phyloP scores from a whole-genome alignment of 257 asterid species.

The Penstemon davidsonii region DNA sequence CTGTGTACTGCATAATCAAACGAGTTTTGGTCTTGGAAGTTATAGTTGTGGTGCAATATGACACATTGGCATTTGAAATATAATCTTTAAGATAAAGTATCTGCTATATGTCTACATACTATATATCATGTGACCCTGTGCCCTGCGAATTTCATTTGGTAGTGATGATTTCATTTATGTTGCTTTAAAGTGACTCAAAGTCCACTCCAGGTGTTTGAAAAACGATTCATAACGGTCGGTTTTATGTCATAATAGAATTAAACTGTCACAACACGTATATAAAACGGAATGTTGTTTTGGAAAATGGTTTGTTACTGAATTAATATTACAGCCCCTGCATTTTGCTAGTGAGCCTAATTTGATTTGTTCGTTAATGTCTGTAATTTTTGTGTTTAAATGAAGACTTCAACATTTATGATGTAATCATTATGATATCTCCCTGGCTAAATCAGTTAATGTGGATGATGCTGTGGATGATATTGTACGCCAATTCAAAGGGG shows the following conservation, averaged over 20 bases:
- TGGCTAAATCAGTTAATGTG: slow-evolving; percentile 60
- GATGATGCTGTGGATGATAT: slow-evolving; percentile 95
- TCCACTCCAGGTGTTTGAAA: neutral
- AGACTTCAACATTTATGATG: neutral
- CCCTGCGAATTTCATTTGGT: neutral
- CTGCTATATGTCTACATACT: slow-evolving; percentile 1
- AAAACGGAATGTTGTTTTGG: neutral
- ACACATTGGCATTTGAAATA: neutral
- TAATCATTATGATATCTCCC: slow-evolving; percentile 21
- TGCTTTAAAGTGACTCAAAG: slow-evolving; percentile 8
- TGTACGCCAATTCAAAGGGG: slow-evolving; percentile 89
- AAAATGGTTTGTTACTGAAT: slow-evolving; percentile 8
- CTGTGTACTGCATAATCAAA: slow-evolving; percentile 9
- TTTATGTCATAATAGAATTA: neutral
- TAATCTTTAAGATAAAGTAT: neutral
- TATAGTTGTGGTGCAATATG: neutral
- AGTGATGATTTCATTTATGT: slow-evolving; percentile 23
- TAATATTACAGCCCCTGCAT: slow-evolving; percentile 7
- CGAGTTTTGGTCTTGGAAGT: slow-evolving; percentile 9
- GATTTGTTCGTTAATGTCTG: slow-evolving; percentile 13
- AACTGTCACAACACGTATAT: neutral
- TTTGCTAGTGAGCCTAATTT: slow-evolving; percentile 9
- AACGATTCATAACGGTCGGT: neutral
- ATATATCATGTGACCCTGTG: slow-evolving; percentile 19
- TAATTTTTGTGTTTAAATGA: neutral